Evolutionary conservation across 1,139 yeast genomes (phyloP), one percentile per base, ranked within the genome.

Genomic region (Suhomyces taliae): DNA sequence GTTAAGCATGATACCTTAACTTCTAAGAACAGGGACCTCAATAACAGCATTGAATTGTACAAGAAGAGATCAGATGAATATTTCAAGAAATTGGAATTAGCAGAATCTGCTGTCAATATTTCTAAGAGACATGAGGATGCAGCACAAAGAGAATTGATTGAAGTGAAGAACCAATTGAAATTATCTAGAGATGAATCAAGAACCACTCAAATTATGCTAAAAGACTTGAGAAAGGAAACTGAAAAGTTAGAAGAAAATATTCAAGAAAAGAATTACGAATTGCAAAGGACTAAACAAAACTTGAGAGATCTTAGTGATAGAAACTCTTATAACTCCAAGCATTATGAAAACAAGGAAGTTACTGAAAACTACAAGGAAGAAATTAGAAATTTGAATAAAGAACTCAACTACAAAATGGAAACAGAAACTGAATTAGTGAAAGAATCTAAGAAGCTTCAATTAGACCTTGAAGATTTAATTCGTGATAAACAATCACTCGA

Each of bases 11-110:
- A 84, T 46, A 76, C 82, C 2, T 64, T 83, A 37, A 65, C 66
- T 26, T 60, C 74, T n/a, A 79, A 79, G 50, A 81, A 79, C 52
- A 53, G 57, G 2, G 89, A 87, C 26, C 65, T 87, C 33, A 63
- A 69, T 1, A 76, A 78, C 40, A 74, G 81, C 36, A 69, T 86
- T 37, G 82, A 79, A 32, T 70, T 87, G 35, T 90, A 87, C 65
- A 86, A 83, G 59, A 69, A 73, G 36, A 78, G 96, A 49, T 83
- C 95, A 12, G 93, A 88, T 40, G 89, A 86, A 54, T 87, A 89
- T 59, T 82, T 79, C 57, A 74, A 76, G 50, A 87, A 88, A 56
- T 71, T 90, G 34, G 96, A 90, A 58, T 78, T 82, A 49, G 93
- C 95, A 0, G 97, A 91, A 59, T 76, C 85, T 42, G 86, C 90